phyloP scores from a whole-genome alignment of 1,139 yeast species.

The Pichia sp. region DNA sequence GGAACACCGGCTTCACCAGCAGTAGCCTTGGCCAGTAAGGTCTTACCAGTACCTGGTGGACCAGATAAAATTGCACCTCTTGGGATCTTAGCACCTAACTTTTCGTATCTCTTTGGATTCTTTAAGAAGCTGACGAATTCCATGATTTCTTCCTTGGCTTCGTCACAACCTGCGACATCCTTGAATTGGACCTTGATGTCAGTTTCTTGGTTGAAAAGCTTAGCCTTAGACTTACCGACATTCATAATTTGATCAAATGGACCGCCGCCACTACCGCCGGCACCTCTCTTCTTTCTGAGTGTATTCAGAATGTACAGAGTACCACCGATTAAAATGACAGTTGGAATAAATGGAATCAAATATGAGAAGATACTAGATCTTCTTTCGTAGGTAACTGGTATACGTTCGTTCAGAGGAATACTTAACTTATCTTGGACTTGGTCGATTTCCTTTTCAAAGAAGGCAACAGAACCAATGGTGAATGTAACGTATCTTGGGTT shows the following conservation, averaged over 20 bases:
- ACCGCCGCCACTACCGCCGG: conserved; percentile 57
- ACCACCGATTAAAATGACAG: conserved; percentile 81
- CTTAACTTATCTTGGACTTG: conserved; percentile 69
- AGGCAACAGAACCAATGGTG: conserved; percentile 87
- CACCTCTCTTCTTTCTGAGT: conserved; percentile 33
- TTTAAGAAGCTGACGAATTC: conserved; percentile 79
- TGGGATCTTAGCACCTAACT: conserved; percentile 79
- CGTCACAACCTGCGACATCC: conserved; percentile 84
- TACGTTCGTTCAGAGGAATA: conserved; percentile 61
- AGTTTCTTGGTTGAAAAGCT: conserved; percentile 66
- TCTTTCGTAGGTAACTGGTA: conserved; percentile 80
- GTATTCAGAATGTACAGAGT: conserved; percentile 59
- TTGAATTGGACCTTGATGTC: conserved; percentile 71
- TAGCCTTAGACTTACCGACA: conserved; percentile 81
- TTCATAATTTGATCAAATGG: conserved; percentile 65
- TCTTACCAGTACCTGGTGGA: conserved; percentile 89
- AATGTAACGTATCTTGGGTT: conserved; percentile 46
- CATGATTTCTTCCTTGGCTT: conserved; percentile 82
- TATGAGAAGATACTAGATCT: conserved; percentile 65
- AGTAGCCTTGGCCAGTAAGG: conserved; percentile 76
- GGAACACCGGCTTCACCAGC: conserved; percentile 90
- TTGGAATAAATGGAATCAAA: conserved; percentile 77
- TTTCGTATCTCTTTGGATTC: conserved; percentile 71
- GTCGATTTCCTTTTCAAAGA: conserved; percentile 84
- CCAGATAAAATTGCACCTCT: conserved; percentile 83